A percentile compares a stretch with the other conserved stretches of the same genome.
Evolutionary conservation across 495 filamentous ascomycete species (phyloP).

Genomic region (Penicillium longicatenatum): DNA sequence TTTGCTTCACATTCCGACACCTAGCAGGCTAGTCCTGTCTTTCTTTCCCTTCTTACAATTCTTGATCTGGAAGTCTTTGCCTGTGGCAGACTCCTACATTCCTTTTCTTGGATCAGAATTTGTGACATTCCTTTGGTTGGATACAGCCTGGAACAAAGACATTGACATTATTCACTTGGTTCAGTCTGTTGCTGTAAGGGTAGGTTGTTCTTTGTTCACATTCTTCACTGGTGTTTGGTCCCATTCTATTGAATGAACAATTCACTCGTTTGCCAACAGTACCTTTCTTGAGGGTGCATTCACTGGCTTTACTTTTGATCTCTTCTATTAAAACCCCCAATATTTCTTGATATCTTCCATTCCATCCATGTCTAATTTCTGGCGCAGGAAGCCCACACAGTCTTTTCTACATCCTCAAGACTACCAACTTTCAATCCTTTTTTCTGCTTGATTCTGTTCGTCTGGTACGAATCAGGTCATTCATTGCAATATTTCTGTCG

Average conservation of each 20-base stretch:
- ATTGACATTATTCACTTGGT: background rate
- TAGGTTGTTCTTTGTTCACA: conserved; percentile 2
- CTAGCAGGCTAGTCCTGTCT: conserved; percentile 41
- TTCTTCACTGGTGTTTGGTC: background rate
- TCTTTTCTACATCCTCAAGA: conserved; percentile 8
- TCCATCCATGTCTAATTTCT: conserved; percentile 10
- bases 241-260: background rate
- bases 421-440: conserved; percentile 30
- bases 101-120: conserved; percentile 17
- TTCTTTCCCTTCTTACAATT: conserved; percentile 30
- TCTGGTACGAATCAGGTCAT: conserved; percentile 45
- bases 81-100: conserved; percentile 41
- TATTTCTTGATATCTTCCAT: background rate
- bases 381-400: conserved; percentile 8
- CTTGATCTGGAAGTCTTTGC: conserved; percentile 28
- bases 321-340: background rate
- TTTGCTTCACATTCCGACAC: conserved; percentile 32
- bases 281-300: background rate
- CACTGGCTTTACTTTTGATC: background rate
- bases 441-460: conserved; percentile 34
- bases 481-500: conserved; percentile 22
- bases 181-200: background rate
- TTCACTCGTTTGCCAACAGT: background rate
- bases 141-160: background rate
- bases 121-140: conserved; percentile 7